Percentiles rank a stretch among this genome's conserved stretches.
Conservation (phyloP, 2,329 filamentous ascomycete genomes). For the Drechslera avenae region DNA sequence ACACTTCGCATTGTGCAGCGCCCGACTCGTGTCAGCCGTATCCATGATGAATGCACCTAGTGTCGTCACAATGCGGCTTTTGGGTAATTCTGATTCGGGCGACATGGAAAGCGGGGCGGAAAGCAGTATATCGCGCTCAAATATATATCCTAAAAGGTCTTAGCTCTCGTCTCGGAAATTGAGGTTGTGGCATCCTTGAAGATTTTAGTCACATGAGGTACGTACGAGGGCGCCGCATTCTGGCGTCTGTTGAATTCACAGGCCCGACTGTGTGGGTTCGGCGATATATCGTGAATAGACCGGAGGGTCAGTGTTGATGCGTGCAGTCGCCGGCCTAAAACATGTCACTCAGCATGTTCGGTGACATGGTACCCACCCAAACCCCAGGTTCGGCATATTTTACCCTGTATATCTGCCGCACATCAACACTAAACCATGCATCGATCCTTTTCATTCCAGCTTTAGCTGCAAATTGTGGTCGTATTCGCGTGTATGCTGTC, state of each 20-base stretch:
- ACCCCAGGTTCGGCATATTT: too few relatives aligned
- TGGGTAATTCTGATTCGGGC: slow-evolving; percentile 15
- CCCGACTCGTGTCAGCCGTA: slow-evolving; percentile 5
- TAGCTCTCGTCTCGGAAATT: slow-evolving; percentile 16
- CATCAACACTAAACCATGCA: neutral
- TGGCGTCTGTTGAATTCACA: slow-evolving; percentile 22
- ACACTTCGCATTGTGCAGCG: slow-evolving; percentile 13
- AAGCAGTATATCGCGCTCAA: slow-evolving; percentile 4
- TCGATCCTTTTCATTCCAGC: too few relatives aligned
- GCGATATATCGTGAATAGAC: slow-evolving; percentile 7
- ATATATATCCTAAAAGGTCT: slow-evolving; percentile 23
- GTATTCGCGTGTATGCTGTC: too few relatives aligned
- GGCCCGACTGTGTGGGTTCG: slow-evolving; percentile 6
- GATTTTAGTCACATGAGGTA: too few relatives aligned
- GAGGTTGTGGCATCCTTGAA: slow-evolving; percentile 24
- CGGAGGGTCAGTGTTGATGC: slow-evolving; percentile 4
- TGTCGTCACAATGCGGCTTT: slow-evolving; percentile 4
- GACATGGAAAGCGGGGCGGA: slow-evolving; percentile 7
- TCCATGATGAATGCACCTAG: slow-evolving; percentile 8
- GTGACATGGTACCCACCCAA: too few relatives aligned
- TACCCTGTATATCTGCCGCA: neutral
- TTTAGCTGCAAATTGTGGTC: too few relatives aligned
- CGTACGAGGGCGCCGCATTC: slow-evolving; percentile 18
- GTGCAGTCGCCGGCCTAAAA: neutral
- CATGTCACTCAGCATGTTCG: too few relatives aligned